Evolutionary conservation across 768 basidiomycete species (phyloP).

Genomic region (Lyophyllum decastes): DNA sequence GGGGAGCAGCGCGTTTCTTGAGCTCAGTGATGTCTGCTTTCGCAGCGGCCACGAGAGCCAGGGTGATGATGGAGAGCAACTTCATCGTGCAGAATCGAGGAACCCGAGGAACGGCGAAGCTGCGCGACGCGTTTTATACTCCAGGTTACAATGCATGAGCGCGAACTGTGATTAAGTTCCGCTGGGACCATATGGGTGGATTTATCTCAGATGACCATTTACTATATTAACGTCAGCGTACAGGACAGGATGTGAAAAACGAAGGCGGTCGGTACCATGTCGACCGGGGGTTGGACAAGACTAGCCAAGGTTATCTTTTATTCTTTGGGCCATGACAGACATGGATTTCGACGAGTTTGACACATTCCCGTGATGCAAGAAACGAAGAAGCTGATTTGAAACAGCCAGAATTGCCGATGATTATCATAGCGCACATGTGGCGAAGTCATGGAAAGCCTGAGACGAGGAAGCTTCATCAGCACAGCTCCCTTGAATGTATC

Average conservation of each 20-base stretch:
- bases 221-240: background rate
- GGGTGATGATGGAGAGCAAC: constrained; percentile 15
- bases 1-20: constrained; percentile 40
- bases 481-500: background rate
- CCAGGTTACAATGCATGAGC: background rate
- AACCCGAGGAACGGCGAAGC: background rate
- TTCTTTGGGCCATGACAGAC: background rate
- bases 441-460: background rate
- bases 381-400: background rate
- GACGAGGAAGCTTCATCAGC: background rate
- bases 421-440: constrained; percentile 5
- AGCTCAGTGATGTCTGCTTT: too few species aligned
- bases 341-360: background rate
- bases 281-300: background rate
- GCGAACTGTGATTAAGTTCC: background rate
- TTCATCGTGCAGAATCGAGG: constrained; percentile 12
- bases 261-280: background rate
- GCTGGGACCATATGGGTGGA: constrained; percentile 2
- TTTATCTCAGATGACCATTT: background rate
- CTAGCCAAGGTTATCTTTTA: background rate
- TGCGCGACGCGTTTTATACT: constrained; percentile 7
- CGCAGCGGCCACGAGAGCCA: constrained; percentile 14
- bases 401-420: background rate
- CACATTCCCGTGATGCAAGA: background rate
- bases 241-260: background rate